Evolutionary conservation across 75 land plant genomes (phyloP).

Genomic region (Pinus tabuliformis): DNA sequence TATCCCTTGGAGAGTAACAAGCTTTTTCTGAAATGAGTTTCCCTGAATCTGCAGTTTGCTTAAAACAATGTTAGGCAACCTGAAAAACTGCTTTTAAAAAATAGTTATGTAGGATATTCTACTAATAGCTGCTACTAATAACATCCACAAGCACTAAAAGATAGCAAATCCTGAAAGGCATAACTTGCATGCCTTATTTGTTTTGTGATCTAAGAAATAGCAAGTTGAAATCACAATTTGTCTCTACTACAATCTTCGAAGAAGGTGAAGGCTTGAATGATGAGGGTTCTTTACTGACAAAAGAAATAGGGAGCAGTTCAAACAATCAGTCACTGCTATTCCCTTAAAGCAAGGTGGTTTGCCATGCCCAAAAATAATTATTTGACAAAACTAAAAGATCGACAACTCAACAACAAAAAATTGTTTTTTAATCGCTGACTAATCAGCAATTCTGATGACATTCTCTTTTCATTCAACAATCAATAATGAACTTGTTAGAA

Average conservation of each 20-base stretch:
- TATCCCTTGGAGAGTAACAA: conserved; percentile 48
- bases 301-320: not conserved
- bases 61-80: not conserved
- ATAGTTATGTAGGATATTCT: not conserved
- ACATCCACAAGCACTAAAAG: not conserved
- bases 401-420: too few species aligned
- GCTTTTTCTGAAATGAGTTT: conserved; percentile 80
- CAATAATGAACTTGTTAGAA: too few species aligned
- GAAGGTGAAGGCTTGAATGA: not conserved
- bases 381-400: too few species aligned
- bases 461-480: too few species aligned
- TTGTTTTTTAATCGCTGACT: too few species aligned
- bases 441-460: too few species aligned
- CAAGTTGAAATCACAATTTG: not conserved
- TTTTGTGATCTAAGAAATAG: not conserved
- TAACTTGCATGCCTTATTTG: too few species aligned
- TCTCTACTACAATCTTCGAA: not conserved
- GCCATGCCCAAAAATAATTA: too few species aligned
- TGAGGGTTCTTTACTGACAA: not conserved
- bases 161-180: not conserved
- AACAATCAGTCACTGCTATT: too few species aligned
- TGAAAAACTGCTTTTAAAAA: not conserved
- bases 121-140: not conserved
- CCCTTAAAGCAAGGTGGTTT: too few species aligned
- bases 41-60: conserved; percentile 60